phyloP scores from a whole-genome alignment of 2,329 filamentous ascomycete species.

The Ascochyta lentis region DNA sequence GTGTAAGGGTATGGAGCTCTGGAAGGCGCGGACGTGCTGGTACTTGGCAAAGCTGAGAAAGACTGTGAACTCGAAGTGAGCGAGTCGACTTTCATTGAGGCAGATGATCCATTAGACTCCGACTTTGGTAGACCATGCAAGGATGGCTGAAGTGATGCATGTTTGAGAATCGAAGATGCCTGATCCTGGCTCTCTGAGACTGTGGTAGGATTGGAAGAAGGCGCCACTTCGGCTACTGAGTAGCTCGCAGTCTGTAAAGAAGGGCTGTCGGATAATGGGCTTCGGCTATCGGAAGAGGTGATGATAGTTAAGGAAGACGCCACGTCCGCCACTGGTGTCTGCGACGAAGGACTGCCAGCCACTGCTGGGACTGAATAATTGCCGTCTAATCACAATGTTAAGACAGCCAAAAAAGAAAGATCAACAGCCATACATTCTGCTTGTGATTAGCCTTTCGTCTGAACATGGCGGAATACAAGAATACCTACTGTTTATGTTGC shows the following conservation, averaged over 20 bases:
- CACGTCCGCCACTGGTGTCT: slow-evolving; percentile 1
- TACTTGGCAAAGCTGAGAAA: not conserved
- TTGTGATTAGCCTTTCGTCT: slow-evolving; percentile 1
- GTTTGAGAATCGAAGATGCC: not conserved
- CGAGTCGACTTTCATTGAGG: not conserved
- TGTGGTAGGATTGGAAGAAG: not conserved
- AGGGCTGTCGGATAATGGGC: not conserved
- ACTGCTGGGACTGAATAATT: slow-evolving; percentile 11
- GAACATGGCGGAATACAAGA: not conserved
- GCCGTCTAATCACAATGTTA: slow-evolving; percentile 14
- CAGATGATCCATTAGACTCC: not conserved
- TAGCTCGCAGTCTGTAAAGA: not conserved
- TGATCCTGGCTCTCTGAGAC: slow-evolving; percentile 1
- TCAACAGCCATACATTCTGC: slow-evolving; percentile 27
- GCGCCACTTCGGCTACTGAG: not conserved
- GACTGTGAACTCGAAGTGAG: not conserved
- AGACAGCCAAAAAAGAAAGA: not conserved
- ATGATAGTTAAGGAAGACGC: slow-evolving; percentile 1
- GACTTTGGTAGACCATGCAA: not conserved
- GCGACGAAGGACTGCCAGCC: not conserved
- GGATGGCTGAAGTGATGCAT: not conserved
- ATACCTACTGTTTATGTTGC: slow-evolving; percentile 28
- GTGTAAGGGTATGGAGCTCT: not conserved
- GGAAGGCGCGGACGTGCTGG: not conserved
- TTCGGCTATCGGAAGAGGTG: not conserved